These are phyloP conservation scores for Microascus cirrosus DNA, from an alignment of 2,329 filamentous ascomycete genomes.

Conservation along the genomic window DNA sequence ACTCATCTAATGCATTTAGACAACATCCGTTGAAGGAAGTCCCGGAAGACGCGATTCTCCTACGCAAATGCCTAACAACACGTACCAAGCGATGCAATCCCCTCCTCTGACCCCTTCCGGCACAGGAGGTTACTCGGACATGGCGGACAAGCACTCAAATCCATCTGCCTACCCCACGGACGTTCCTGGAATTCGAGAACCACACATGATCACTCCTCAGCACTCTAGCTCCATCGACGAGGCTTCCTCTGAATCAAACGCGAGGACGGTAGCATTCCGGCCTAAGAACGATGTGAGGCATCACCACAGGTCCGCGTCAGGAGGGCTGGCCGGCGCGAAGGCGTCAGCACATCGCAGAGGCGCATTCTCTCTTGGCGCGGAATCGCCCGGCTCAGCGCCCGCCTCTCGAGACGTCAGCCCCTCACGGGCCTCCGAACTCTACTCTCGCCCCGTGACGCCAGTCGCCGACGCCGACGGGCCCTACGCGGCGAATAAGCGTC, in stretches of 20 bases:
- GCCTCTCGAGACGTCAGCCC: constrained; percentile 54
- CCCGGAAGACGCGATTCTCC: neutral
- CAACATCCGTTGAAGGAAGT: constrained; percentile 2
- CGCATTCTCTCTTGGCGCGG: constrained; percentile 31
- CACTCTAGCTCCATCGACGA: constrained; percentile 47
- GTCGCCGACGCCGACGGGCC: constrained; percentile 73
- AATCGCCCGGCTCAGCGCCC: constrained; percentile 20
- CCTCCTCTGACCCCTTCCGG: constrained; percentile 83
- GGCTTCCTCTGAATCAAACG: constrained; percentile 27
- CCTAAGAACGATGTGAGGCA: constrained; percentile 27
- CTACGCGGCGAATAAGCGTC: constrained; percentile 72
- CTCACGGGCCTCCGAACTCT: constrained; percentile 50
- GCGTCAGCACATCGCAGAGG: constrained; percentile 34
- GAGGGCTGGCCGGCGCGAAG: constrained; percentile 17
- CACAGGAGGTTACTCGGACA: constrained; percentile 31
- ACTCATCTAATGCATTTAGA: neutral
- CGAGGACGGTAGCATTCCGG: constrained; percentile 27
- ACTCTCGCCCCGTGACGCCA: constrained; percentile 67
- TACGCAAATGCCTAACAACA: neutral
- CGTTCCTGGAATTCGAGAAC: constrained; percentile 11
- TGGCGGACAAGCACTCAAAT: neutral
- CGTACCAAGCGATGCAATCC: constrained; percentile 28
- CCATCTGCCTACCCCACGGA: neutral
- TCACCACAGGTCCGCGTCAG: constrained; percentile 13
- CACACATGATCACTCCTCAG: constrained; percentile 54